Base-by-base conservation (phyloP, 2,329 filamentous ascomycete genomes). In the Penicillium nordicum region DNA sequence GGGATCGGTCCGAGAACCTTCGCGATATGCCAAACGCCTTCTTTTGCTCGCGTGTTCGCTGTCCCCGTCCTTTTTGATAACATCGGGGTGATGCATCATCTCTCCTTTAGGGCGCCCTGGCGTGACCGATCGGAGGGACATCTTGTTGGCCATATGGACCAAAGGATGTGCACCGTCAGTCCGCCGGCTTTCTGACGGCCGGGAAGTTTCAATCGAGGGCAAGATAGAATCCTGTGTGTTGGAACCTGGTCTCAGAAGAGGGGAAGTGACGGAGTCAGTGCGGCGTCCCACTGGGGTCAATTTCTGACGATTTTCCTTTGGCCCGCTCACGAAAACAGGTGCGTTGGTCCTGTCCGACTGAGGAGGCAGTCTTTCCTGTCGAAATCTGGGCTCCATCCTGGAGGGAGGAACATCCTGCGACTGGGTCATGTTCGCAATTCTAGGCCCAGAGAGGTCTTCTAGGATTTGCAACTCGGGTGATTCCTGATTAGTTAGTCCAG, bases 171-270 rank as follows among this genome's bases (percentile, higher is more conserved):
- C 34, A 44, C 59, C 60, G 57, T 66, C 66, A 50, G 61, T 57
- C 14, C 58, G 60, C 56, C 65, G 67, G 55, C 53, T 63, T 40
- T 69, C 64, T 48, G 50, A 27, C 37, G 65, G 51, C 48, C 63
- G 55, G 38, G 66, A 49, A 50, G 48, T 54, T 57, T 76, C 74
- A 60, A 76, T 74, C 34, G 73, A 75, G 16, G 71, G 73, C 14
- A 75, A 57, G 45, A 68, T 66, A 43, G 60, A 65, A 47, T 72
- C 68, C 64, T 69, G 70, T 37, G 60, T 58, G 49, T 62, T 64
- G 42, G 59, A 46, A 38, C 47, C 62, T 50, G 58, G 40, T 43
- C 62, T 60, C 50, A 54, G 44, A 46, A 60, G 59, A 49, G 57
- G 58, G 38, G 62, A 51, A 42, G 45, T 55, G 29, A 59, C 47